phyloP scores from a whole-genome alignment of 345 rosid species.

The Murraya paniculata region DNA sequence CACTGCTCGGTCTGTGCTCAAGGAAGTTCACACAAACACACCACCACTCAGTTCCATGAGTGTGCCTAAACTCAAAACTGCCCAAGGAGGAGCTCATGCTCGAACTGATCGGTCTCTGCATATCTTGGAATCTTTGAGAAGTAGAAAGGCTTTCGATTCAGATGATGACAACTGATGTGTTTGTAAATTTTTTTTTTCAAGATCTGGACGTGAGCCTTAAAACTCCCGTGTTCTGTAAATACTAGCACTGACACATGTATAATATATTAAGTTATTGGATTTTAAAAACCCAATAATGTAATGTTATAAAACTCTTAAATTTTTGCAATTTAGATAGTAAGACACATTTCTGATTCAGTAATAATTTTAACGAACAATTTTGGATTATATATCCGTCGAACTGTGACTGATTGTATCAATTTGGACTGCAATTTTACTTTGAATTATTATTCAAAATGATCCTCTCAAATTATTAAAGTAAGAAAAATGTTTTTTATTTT shows the following conservation, averaged over 20 bases:
- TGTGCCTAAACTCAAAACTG: conserved; percentile 65
- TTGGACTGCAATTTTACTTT: too few relatives aligned
- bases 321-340: neutral
- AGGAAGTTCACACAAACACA: conserved; percentile 58
- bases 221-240: neutral
- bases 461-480: too few relatives aligned
- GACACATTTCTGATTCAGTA: neutral
- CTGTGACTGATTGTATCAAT: too few relatives aligned
- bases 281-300: neutral
- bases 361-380: neutral
- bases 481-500: too few relatives aligned
- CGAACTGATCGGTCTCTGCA: conserved; percentile 46
- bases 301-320: neutral
- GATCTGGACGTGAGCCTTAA: neutral
- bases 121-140: conserved; percentile 77
- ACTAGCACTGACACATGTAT: neutral
- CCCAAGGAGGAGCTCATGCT: conserved; percentile 29
- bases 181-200: neutral
- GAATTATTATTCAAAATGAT: too few relatives aligned
- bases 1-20: conserved; percentile 63
- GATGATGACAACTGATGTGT: conserved; percentile 59
- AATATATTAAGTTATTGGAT: neutral
- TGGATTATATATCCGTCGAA: neutral
- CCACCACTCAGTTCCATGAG: conserved; percentile 72
- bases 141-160: conserved; percentile 56